Evolutionary conservation across 495 filamentous ascomycete species (phyloP).

Genomic region (Penicillium cataractarum): DNA sequence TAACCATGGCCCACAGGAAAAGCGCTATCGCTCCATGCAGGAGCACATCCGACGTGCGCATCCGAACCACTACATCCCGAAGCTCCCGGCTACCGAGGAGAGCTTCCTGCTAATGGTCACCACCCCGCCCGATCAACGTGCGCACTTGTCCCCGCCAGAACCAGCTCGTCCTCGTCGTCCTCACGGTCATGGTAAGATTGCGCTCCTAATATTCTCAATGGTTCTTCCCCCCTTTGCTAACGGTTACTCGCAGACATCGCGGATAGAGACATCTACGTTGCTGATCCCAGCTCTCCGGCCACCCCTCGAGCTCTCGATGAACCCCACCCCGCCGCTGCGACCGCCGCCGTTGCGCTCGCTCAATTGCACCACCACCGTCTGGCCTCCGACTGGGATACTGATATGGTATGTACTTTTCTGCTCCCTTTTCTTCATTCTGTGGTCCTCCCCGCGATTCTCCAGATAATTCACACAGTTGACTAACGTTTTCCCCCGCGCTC

Average conservation of each 20-base stretch:
- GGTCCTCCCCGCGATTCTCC: not conserved
- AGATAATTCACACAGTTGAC: not conserved
- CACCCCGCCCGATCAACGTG: conserved; percentile 79
- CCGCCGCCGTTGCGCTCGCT: conserved; percentile 82
- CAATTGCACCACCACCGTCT: conserved; percentile 84
- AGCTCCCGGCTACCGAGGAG: conserved; percentile 98
- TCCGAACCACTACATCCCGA: conserved; percentile 96
- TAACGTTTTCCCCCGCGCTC: conserved; percentile 16
- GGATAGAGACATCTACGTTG: conserved; percentile 58
- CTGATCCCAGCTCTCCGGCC: conserved; percentile 70
- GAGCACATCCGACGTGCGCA: conserved; percentile 98
- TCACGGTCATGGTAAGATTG: conserved; percentile 34
- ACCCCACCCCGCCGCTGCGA: conserved; percentile 68
- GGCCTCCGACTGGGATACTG: conserved; percentile 82
- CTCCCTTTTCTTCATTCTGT: not conserved
- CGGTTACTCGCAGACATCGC: conserved; percentile 40
- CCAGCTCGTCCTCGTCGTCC: conserved; percentile 42
- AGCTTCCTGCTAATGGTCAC: conserved; percentile 96
- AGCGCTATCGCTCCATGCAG: conserved; percentile 98
- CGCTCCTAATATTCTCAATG: conserved; percentile 2
- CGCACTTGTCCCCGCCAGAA: conserved; percentile 59
- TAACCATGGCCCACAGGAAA: conserved; percentile 66
- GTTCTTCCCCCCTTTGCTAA: conserved; percentile 31
- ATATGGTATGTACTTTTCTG: conserved; percentile 62
- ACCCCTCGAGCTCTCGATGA: conserved; percentile 78